Evolutionary conservation across 371 early-diverging fungal genomes (phyloP).

Genomic region (Apophysomyces trapeziformis): DNA sequence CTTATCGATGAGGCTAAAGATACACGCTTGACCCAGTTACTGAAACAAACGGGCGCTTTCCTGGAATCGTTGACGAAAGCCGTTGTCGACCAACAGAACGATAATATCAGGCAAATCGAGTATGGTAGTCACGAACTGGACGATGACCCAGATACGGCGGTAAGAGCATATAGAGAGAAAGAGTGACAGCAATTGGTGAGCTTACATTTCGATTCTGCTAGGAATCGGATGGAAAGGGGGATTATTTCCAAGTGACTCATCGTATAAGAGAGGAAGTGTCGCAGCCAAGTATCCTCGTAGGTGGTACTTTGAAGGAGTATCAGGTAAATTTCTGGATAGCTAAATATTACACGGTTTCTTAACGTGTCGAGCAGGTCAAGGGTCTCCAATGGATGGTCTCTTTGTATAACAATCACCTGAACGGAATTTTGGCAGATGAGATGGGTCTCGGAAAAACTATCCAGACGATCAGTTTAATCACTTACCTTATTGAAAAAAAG

Average conservation of each 20-base stretch:
- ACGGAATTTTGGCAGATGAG: slow-evolving; percentile 99
- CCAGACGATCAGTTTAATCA: slow-evolving; percentile 97
- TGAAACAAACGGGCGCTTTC: slow-evolving; percentile 89
- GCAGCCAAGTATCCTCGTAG: slow-evolving; percentile 86
- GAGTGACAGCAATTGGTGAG: neutral
- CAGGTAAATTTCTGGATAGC: slow-evolving; percentile 55
- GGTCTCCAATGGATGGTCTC: slow-evolving; percentile 99
- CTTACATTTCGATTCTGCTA: slow-evolving; percentile 5
- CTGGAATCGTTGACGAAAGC: slow-evolving; percentile 78
- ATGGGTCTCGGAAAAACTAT: slow-evolving; percentile 99
- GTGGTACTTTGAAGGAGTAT: slow-evolving; percentile 96
- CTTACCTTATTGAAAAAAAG: slow-evolving; percentile 92
- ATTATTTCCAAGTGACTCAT: slow-evolving; percentile 92
- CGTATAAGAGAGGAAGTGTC: slow-evolving; percentile 77
- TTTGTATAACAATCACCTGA: slow-evolving; percentile 93
- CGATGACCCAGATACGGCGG: slow-evolving; percentile 14
- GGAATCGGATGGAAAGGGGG: slow-evolving; percentile 59
- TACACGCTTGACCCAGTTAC: slow-evolving; percentile 90
- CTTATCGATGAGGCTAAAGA: slow-evolving; percentile 95
- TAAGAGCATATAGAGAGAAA: slow-evolving; percentile 55
- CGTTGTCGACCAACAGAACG: slow-evolving; percentile 73
- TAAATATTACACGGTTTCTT: neutral
- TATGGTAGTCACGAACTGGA: slow-evolving; percentile 24
- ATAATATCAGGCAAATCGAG: slow-evolving; percentile 45
- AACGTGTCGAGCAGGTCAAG: slow-evolving; percentile 57